These are phyloP conservation scores for Meyerozyma smithsonii DNA, from an alignment of 1,139 yeast genomes.

Conservation along the genomic window DNA sequence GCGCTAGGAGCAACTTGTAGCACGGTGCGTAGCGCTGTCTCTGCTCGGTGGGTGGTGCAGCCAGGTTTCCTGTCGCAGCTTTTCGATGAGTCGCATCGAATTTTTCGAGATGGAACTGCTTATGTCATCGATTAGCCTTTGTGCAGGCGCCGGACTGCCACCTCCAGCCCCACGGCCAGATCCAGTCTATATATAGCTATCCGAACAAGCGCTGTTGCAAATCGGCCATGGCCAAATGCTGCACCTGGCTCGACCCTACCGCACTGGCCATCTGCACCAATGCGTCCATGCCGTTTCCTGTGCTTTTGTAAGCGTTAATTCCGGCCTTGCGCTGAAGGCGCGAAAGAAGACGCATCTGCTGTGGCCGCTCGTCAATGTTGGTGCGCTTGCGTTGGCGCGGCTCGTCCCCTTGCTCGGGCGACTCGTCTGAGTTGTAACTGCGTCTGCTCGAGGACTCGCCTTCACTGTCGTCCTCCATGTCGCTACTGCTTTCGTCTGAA, in stretches of 20 bases:
- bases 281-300: background rate
- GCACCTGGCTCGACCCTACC: background rate
- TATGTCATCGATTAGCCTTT: background rate
- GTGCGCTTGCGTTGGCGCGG: slow-evolving; percentile 1
- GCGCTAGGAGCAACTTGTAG: no score
- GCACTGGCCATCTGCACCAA: background rate
- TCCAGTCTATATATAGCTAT: no score
- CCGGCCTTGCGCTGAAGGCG: background rate
- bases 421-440: background rate
- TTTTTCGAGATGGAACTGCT: slow-evolving; percentile 1
- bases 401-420: background rate
- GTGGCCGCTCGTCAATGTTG: background rate
- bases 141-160: no score
- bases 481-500: slow-evolving; percentile 5
- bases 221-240: background rate
- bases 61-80: background rate
- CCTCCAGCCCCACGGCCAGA: no score
- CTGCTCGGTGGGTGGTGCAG: background rate
- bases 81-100: background rate
- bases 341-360: slow-evolving; percentile 2
- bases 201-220: background rate
- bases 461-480: slow-evolving; percentile 3
- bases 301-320: background rate
- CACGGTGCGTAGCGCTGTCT: background rate
- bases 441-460: background rate